phyloP scores from a whole-genome alignment of 371 early-diverging fungal species.

The Batkoa obscura region DNA sequence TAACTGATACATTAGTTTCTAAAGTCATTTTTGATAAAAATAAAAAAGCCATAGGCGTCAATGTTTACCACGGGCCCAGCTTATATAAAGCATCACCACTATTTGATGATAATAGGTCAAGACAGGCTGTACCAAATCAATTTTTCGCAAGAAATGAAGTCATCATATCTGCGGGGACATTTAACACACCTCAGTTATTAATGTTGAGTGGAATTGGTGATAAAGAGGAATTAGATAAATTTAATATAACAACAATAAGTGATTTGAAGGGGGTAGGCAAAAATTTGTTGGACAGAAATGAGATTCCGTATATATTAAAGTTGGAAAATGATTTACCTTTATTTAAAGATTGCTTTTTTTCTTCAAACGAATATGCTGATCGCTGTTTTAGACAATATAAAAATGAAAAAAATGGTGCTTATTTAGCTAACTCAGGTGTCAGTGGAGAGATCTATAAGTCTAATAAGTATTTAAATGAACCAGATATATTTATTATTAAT shows the following conservation, averaged over 20 bases:
- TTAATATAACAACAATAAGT: neutral
- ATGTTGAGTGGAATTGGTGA: constrained; percentile 14
- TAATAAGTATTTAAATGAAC: neutral
- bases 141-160: constrained; percentile 12
- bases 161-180: constrained; percentile 12
- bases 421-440: neutral
- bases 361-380: neutral
- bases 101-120: neutral
- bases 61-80: neutral
- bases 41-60: neutral
- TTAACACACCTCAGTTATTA: constrained; percentile 12
- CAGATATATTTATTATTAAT: neutral
- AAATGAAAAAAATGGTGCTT: neutral
- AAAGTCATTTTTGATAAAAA: constrained; percentile 1
- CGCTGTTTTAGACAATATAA: neutral
- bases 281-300: neutral
- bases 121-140: neutral
- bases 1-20: constrained; percentile 2
- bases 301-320: neutral
- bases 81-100: neutral
- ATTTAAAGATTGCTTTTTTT: neutral
- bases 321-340: neutral
- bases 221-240: neutral
- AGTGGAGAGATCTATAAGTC: neutral
- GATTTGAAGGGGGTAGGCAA: constrained; percentile 1